A percentile compares a stretch with the other conserved stretches of the same genome.
These are phyloP conservation scores for Cercospora nicotianae DNA, from an alignment of 2,329 filamentous ascomycete species.

Conservation along the genomic window DNA sequence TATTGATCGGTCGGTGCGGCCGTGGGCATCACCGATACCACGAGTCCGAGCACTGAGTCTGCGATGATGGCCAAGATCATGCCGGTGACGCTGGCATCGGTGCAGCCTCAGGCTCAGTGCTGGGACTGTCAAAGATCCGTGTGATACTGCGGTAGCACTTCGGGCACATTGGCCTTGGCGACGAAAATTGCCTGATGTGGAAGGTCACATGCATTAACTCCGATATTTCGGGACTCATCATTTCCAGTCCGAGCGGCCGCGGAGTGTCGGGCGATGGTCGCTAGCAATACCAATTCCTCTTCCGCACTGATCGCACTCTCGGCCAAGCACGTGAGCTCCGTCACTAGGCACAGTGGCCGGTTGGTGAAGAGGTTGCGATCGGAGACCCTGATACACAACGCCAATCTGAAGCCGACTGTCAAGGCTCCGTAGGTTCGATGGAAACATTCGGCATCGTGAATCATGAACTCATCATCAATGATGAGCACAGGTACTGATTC, in stretches of 20 bases:
- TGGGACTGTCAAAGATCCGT: neutral
- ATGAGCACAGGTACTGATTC: neutral
- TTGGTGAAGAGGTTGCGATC: neutral
- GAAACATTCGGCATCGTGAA: neutral
- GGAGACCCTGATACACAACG: neutral
- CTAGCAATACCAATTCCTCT: neutral
- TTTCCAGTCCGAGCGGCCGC: neutral
- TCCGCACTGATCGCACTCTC: neutral
- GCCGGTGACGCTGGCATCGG: neutral
- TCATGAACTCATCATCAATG: neutral
- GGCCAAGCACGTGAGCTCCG: neutral
- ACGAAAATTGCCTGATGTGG: neutral
- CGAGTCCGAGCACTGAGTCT: neutral
- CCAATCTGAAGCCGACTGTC: neutral
- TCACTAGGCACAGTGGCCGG: neutral
- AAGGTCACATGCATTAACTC: neutral
- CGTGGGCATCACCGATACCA: neutral
- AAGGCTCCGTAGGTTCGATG: neutral
- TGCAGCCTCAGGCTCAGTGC: neutral
- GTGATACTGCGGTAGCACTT: neutral
- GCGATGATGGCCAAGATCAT: neutral
- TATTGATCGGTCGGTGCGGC: neutral
- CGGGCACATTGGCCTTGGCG: neutral
- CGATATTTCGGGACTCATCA: neutral
- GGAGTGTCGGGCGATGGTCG: neutral